Conservation (phyloP, 768 basidiomycete genomes). For the Cyathus striatus region DNA sequence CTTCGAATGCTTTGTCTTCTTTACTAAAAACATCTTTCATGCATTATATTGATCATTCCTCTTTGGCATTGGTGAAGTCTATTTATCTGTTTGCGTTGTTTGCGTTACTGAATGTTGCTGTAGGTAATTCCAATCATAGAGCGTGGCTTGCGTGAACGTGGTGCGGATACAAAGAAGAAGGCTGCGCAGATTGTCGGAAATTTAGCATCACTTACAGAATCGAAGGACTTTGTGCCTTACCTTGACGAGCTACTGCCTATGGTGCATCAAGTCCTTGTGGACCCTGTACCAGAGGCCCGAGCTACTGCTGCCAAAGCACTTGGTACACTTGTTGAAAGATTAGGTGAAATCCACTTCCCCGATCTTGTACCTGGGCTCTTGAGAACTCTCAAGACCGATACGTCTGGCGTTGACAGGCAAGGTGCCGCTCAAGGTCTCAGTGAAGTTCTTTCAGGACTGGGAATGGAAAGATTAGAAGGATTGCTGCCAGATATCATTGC, state of each 20-base stretch:
- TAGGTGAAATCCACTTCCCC: conserved; percentile 94
- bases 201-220: conserved; percentile 82
- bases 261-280: conserved; percentile 88
- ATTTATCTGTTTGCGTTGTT: conserved; percentile 26
- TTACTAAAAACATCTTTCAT: conserved; percentile 93
- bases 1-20: conserved; percentile 75
- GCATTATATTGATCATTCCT: conserved; percentile 97
- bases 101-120: conserved; percentile 2
- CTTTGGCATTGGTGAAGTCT: conserved; percentile 75
- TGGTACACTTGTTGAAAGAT: conserved; percentile 92
- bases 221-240: conserved; percentile 93
- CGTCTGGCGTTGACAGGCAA: conserved; percentile 93
- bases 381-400: conserved; percentile 85
- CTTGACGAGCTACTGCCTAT: conserved; percentile 84
- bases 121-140: conserved; percentile 95
- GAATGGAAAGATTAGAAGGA: conserved; percentile 96
- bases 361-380: conserved; percentile 89
- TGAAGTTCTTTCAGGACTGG: conserved; percentile 91
- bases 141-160: conserved; percentile 85
- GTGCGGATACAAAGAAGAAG: conserved; percentile 92
- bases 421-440: conserved; percentile 96
- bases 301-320: conserved; percentile 96
- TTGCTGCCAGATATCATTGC: conserved; percentile 90
- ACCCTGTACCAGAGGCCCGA: conserved; percentile 96
- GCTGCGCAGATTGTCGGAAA: conserved; percentile 98